These are phyloP conservation scores for Mycena citricolor DNA, from an alignment of 1,284 basidiomycete species.

Conservation along the genomic window DNA sequence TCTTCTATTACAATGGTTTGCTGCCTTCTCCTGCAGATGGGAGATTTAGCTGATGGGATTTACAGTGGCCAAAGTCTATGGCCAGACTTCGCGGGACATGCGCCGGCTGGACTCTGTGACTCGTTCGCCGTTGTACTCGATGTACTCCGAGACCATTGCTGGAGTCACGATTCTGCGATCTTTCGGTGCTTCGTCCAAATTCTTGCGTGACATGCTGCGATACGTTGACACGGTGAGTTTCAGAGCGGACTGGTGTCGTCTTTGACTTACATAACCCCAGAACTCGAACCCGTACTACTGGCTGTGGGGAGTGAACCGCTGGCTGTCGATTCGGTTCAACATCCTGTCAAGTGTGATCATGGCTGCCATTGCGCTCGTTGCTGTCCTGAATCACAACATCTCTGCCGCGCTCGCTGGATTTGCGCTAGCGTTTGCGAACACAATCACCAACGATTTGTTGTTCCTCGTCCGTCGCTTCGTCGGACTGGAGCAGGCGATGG, in stretches of 20 bases:
- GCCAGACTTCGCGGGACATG: conserved; percentile 87
- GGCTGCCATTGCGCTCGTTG: conserved; percentile 69
- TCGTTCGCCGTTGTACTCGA: conserved; percentile 86
- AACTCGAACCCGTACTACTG: conserved; percentile 81
- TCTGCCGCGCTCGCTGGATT: conserved; percentile 82
- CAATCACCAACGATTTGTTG: conserved; percentile 57
- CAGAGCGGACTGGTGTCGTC: no score
- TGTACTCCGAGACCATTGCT: conserved; percentile 87
- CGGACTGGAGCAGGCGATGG: conserved; percentile 88
- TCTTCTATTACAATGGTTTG: conserved; percentile 57
- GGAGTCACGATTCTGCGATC: conserved; percentile 85
- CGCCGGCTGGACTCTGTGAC: conserved; percentile 65
- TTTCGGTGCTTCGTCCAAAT: conserved; percentile 84
- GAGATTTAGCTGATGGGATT: conserved; percentile 40
- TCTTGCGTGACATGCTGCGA: conserved; percentile 81
- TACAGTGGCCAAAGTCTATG: conserved; percentile 64
- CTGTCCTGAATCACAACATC: conserved; percentile 67
- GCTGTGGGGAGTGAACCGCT: conserved; percentile 86
- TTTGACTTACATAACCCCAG: conserved; percentile 74
- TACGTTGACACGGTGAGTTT: conserved; percentile 61
- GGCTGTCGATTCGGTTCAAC: conserved; percentile 81
- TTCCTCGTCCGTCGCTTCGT: conserved; percentile 58
- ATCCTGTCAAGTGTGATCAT: conserved; percentile 71
- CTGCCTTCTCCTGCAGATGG: conserved; percentile 38
- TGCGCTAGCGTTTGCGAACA: conserved; percentile 77